Evolutionary conservation across 2,329 filamentous ascomycete species (phyloP).

Genomic region (Aspergillus japonicus): DNA sequence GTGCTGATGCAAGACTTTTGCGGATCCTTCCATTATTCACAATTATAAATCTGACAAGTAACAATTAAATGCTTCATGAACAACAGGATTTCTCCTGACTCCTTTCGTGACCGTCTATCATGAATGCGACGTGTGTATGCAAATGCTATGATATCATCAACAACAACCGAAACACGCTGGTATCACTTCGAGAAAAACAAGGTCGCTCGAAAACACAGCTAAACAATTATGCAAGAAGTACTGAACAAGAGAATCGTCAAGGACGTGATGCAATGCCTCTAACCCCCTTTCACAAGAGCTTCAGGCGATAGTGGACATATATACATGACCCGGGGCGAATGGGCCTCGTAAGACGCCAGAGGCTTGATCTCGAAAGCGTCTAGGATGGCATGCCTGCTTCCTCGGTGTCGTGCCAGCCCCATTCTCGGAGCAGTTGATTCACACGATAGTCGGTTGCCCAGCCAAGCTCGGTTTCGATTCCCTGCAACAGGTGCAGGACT

Average conservation of each 20-base stretch:
- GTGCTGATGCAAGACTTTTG: too few relatives aligned
- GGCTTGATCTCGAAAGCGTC: not conserved
- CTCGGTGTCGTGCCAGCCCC: constrained; percentile 34
- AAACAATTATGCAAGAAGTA: not conserved
- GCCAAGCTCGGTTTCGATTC: constrained; percentile 63
- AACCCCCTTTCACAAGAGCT: not conserved
- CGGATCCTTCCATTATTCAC: too few relatives aligned
- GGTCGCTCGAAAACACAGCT: not conserved
- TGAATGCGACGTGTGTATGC: not conserved
- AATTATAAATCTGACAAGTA: not conserved
- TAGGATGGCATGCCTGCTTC: not conserved
- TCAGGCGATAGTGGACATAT: not conserved
- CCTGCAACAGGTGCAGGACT: constrained; percentile 56
- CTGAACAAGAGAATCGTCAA: not conserved
- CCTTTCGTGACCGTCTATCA: not conserved
- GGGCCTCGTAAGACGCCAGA: too few relatives aligned
- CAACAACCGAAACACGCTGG: not conserved
- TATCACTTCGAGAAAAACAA: not conserved
- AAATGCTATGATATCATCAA: not conserved
- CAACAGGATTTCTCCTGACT: not conserved
- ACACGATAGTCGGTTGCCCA: constrained; percentile 64
- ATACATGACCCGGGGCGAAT: not conserved
- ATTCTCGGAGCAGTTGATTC: constrained; percentile 49
- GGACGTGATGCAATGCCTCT: not conserved
- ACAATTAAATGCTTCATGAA: not conserved